Percentiles rank a stretch among this genome's conserved stretches.
Evolutionary conservation across 2,329 filamentous ascomycete species (phyloP).

Genomic region (Neospermospora avenae): DNA sequence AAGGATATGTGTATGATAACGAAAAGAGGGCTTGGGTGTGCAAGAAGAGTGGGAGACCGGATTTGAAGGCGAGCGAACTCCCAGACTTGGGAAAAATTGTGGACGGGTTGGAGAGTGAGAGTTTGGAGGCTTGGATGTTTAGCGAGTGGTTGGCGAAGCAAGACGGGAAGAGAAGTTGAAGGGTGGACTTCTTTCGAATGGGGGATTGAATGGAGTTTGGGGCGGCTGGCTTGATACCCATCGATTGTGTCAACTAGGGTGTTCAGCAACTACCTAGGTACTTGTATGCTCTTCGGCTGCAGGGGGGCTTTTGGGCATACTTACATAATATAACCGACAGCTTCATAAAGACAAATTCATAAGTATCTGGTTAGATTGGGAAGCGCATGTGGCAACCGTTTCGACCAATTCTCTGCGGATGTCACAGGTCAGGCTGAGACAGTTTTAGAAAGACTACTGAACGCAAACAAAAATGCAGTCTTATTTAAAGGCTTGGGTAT

Average conservation of each 20-base stretch:
- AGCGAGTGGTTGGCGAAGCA: slow-evolving; percentile 1
- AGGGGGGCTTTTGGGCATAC: too few relatives aligned
- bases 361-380: too few relatives aligned
- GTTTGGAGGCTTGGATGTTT: slow-evolving; percentile 1
- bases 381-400: too few relatives aligned
- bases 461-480: not conserved
- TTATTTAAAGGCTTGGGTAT: not conserved
- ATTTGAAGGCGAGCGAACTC: not conserved
- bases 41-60: not conserved
- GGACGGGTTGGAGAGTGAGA: not conserved
- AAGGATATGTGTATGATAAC: not conserved
- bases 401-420: too few relatives aligned
- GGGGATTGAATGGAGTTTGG: not conserved
- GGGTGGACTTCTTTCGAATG: not conserved
- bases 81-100: not conserved
- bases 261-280: too few relatives aligned
- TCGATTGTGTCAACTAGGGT: not conserved
- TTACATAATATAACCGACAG: too few relatives aligned
- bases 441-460: not conserved
- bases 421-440: not conserved
- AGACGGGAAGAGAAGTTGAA: not conserved
- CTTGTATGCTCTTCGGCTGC: too few relatives aligned
- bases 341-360: too few relatives aligned
- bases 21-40: not conserved
- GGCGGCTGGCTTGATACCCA: not conserved